Base-by-base conservation (phyloP, 2,329 filamentous ascomycete genomes). In the Knufia fluminis region DNA sequence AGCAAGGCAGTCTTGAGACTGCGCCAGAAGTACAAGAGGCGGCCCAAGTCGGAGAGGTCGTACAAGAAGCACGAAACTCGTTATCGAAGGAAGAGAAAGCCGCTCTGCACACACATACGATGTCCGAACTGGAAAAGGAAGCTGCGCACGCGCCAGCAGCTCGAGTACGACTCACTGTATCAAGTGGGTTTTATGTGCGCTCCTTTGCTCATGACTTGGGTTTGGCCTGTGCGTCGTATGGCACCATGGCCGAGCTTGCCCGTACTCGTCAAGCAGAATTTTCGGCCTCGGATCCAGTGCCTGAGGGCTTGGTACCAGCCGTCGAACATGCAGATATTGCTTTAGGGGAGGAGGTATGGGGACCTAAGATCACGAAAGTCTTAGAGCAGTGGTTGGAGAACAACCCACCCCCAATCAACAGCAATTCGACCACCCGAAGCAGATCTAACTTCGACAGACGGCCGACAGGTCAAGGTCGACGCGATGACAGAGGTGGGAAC, bases 121-220 rank as follows among this genome's bases (percentile, higher is more conserved):
- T 58, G 12, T 48, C 54, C 24, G 48, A 46, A 33, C 51, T 57
- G 22, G 52, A 54, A 26, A 31, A 38, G 14, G 10, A 47, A 17
- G 46, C 55, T 23, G 56, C 56, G 26, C 32, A 57, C 38, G 56
- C 88, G 1, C 80, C 91, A 1, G 92, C 91, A 1, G 86, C 80
- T 43, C 84, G 80, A 62, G 80, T 98, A 52, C 82, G 85, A 50
- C 88, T 98, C 79, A 94, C 86, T 0, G 91, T 96, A 46, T 89
- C 89, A 1, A 94, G 89, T 0, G 92, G 92, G 33, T 98, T 96
- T 73, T 98, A 98, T 66, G 90, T 98, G 12, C 85, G 92, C 54
- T 94, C 86, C 51, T 80, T 98, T 58, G 90, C 88, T 60, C 89
- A 97, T 64, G 92, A 98, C 61, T 76, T 98, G 2, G 92, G 91